A percentile compares a stretch with the other conserved stretches of the same genome.
phyloP scores from a whole-genome alignment of 73 alveolate genomes.

The Durusdinium trenchii region DNA sequence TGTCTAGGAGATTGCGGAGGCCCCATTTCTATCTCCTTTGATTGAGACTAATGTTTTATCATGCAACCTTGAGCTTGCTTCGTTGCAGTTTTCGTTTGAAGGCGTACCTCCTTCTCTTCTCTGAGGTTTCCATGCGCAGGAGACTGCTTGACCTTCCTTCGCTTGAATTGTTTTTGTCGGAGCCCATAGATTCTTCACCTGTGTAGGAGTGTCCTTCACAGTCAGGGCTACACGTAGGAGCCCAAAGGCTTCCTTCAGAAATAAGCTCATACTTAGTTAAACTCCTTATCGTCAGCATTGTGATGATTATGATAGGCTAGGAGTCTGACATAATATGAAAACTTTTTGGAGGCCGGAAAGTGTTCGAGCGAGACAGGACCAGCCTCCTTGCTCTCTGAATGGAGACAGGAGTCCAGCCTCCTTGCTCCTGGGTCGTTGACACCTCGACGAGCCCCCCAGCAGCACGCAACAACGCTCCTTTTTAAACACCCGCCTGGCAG shows the following conservation, averaged over 20 bases:
- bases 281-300: background rate
- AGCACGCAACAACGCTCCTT: background rate
- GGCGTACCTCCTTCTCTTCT: background rate
- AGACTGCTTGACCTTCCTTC: background rate
- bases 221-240: background rate
- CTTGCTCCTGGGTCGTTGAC: background rate
- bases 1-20: background rate
- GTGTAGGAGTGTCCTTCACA: background rate
- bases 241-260: background rate
- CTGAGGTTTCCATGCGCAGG: background rate
- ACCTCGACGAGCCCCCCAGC: background rate
- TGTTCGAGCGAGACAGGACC: too few species aligned
- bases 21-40: background rate
- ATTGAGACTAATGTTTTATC: background rate
- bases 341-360: background rate
- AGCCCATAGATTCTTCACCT: background rate
- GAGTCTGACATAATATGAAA: background rate
- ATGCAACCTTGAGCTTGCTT: background rate
- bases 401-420: background rate
- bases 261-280: background rate
- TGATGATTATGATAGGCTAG: background rate
- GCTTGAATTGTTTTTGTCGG: background rate
- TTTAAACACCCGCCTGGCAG: background rate
- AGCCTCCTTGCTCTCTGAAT: background rate
- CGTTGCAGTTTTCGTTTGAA: background rate